Evolutionary conservation across 495 filamentous ascomycete species (phyloP).

Genomic region (Penicillium verhagenii): DNA sequence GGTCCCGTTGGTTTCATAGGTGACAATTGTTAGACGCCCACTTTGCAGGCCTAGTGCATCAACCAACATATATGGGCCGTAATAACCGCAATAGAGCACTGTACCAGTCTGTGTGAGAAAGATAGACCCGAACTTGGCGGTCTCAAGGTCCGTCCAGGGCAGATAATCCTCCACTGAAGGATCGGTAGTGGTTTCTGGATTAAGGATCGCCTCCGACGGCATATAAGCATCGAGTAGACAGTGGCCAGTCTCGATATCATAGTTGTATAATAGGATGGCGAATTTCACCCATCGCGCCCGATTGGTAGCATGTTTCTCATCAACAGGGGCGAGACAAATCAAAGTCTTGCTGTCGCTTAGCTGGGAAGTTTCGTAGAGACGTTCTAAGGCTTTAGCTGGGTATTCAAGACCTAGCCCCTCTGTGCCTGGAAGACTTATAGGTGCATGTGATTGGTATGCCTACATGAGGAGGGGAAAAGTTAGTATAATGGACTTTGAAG

Average conservation of each 20-base stretch:
- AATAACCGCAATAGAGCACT: background rate
- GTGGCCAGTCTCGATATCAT: slow-evolving; percentile 5
- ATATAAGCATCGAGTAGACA: background rate
- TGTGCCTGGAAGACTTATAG: slow-evolving; percentile 5
- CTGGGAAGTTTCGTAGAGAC: slow-evolving; percentile 1
- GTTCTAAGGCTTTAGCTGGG: slow-evolving; percentile 4
- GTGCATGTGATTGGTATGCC: slow-evolving; percentile 4
- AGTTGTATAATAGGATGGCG: slow-evolving; percentile 3
- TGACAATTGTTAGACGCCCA: slow-evolving; percentile 1
- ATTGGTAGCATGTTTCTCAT: slow-evolving; percentile 1
- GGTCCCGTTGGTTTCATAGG: slow-evolving; percentile 1
- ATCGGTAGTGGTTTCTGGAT: slow-evolving; percentile 3
- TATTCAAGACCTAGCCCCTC: slow-evolving; percentile 5
- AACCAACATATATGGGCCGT: slow-evolving; percentile 2
- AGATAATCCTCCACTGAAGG: slow-evolving; percentile 5
- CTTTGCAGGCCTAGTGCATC: slow-evolving; percentile 2
- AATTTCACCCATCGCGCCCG: slow-evolving; percentile 6
- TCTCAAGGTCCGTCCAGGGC: background rate
- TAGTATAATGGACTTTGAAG: slow-evolving; percentile 1
- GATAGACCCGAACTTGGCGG: slow-evolving; percentile 1
- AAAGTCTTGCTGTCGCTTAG: background rate
- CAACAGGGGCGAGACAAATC: slow-evolving; percentile 1
- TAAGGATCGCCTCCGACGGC: slow-evolving; percentile 1
- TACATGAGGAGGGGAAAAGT: background rate
- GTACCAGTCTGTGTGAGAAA: slow-evolving; percentile 4